Evolutionary conservation across 192 early-diverging fungal species (phyloP), one percentile per base, ranked within the genome.

Genomic region (Gigaspora rosea): DNA sequence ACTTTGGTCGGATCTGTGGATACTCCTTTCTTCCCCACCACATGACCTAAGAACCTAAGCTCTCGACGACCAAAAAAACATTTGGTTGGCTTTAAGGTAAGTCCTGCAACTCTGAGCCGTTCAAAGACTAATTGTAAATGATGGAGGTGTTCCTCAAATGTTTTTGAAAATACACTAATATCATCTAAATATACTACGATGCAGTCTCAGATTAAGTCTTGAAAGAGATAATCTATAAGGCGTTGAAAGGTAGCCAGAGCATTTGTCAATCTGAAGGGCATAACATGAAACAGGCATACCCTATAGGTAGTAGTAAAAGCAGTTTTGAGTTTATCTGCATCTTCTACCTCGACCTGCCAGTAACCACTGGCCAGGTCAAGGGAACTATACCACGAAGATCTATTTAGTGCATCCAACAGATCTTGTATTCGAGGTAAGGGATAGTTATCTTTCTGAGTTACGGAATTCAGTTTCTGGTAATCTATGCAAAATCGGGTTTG

Each of bases 351-450:
- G 15, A 76, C 69, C 57, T 81, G 77, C 57, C 73, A 78, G 59
- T 71, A 81, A 18, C 74, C 74, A 46, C 58, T 68, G 0, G 78
- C 66, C 36, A 77, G 71, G 10, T 78, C 77, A 0, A 81, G 35
- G 2, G 66, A 59, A 1, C 81, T 74, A 64, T 85, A 86, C 12
- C 22, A 67, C 18, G 32, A 2, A 0, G 65, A 9, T 0, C 82
- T 11, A 1, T 4, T 10, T 0, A 72, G 48, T 10, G 22, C 67
- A 71, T 76, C 75, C 5, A 86, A 59, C 0, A 85, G 0, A 7
- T 86, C 82, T 0, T 78, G 66, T n/a, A 88, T 81, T 2, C 65
- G 61, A 3, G 87, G 84, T 16, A 87, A 58, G 0, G 84, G 81
- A 68, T 84, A 86, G 3, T 46, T 13, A 62, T 87, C 77, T 20